Evolutionary conservation across 2,329 filamentous ascomycete species (phyloP), one percentile per base, ranked within the genome.

Genomic region (Penicillium sp.): DNA sequence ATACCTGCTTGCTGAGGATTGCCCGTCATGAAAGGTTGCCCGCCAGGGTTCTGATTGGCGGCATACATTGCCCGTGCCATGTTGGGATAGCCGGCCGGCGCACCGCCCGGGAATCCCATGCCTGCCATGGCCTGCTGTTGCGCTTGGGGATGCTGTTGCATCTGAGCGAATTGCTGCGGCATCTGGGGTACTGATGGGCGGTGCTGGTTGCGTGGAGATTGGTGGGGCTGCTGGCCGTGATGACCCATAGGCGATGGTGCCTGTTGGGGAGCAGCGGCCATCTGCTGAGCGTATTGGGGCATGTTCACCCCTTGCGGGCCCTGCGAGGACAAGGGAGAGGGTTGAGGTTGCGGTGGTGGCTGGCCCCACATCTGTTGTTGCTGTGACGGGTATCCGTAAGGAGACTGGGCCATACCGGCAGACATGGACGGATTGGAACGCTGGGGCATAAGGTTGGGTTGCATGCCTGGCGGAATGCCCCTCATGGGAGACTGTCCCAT

Each of bases 401-500:
- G 59, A 4, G 66, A 65, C 77, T 84, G 61, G 69, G 76, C 68
- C 30, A 67, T 54, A 44, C 74, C 76, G 6, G 80, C 73, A 40
- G 83, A 76, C 68, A 82, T 74, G 45, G 81, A 73, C 46, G 82
- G 74, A 53, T 81, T 82, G 39, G 87, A 85, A 62, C 86, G 81
- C 59, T 82, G 81, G 63, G 86, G 85, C 70, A 88, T 82, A 66
- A 87, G 82, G 53, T 83, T 79, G 44, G 81, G 75, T 30, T 78
- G 73, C 69, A 83, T 74, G 66, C 77, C 74, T 33, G 85, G 83
- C 57, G 83, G 81, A 74, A 87, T 85, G 66, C 82, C 80, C 72
- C 88, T 84, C 70, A 90, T 84, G 22, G 85, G 85, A 22, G 89
- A 86, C 67, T 90, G 88, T 27, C 81, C 81, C 67, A 91, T 84